Conservation (phyloP, 1,284 basidiomycete genomes). For the Amylostereum areolatum region DNA sequence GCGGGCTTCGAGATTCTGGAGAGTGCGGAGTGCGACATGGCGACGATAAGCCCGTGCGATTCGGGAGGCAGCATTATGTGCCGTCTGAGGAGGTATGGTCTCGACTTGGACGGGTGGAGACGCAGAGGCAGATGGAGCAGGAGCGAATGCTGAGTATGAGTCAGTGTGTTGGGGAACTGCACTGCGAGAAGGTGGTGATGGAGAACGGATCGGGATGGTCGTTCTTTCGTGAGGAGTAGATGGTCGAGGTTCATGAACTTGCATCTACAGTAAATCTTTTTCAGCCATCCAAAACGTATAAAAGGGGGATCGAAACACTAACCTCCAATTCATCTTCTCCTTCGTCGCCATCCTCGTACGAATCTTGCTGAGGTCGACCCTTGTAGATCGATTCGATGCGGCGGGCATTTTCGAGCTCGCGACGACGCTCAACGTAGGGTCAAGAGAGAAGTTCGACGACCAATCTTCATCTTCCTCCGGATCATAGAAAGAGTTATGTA, state of each 20-base stretch:
- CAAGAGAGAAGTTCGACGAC: background rate
- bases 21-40: background rate
- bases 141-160: background rate
- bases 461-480: background rate
- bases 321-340: background rate
- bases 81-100: background rate
- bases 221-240: background rate
- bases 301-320: background rate
- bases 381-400: background rate
- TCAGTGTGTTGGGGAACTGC: background rate
- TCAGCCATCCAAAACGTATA: background rate
- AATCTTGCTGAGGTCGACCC: too few relatives aligned
- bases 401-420: background rate
- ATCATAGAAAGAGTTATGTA: background rate
- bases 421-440: background rate
- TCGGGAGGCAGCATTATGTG: background rate
- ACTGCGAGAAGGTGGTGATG: too few relatives aligned
- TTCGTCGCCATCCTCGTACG: background rate
- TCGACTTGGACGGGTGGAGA: background rate
- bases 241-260: background rate
- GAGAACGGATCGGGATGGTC: background rate
- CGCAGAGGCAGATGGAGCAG: background rate
- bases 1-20: background rate
- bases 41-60: background rate
- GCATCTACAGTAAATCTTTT: background rate